Base-by-base conservation (phyloP, 1,284 basidiomycete genomes). In the Puccinia triticina region DNA sequence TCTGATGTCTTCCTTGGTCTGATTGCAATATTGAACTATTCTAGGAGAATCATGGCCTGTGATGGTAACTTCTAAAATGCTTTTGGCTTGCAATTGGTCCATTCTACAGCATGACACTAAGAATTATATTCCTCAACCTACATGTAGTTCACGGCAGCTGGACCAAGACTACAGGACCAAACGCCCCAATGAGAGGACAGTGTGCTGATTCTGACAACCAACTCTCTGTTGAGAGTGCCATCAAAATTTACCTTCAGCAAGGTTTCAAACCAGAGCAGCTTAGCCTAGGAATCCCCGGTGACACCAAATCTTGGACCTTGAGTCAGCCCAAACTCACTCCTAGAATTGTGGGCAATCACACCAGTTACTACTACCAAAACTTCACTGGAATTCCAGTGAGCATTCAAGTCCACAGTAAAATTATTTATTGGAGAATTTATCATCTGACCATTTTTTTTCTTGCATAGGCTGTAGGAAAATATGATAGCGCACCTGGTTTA, bases 351-450 rank as follows among this genome's bases (percentile, higher is more conserved):
- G 69, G 71, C 12, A 66, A 75, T 26, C 53, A 75, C 26, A 82
- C 71, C 3, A 74, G 69, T 61, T 82, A 75, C 26, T 74, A 73
- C 43, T 82, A 82, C 61, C 79, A 82, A 48, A 82, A 82, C 48
- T 74, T 66, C 37, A 74, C 79, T 2, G 40, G 37, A 23, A 66
- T 82, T 67, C 79, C 69, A 32, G 79, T 80, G 43, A 73, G 77
- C 40, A 26, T n/a, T 32, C 0, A 26, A 55, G 29, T 48, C 32
- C 11, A 1, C 23, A 14, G 7, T 4, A 8, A 40, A 66, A 2
- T 11, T n/a, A 18, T 40, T n/a, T 26, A 8, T 4, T 16, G n/a
- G n/a, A n/a, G 26, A 12, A 26, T 18, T 67, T 40, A 59, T 29
- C 4, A 8, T 59, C 55, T 59, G 21, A 18, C 32, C 55, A 34